Percentiles rank a stretch among this genome's conserved stretches.
Conservation (phyloP, 176 grass and related monocot genomes). For the Cenchrus americanus region DNA sequence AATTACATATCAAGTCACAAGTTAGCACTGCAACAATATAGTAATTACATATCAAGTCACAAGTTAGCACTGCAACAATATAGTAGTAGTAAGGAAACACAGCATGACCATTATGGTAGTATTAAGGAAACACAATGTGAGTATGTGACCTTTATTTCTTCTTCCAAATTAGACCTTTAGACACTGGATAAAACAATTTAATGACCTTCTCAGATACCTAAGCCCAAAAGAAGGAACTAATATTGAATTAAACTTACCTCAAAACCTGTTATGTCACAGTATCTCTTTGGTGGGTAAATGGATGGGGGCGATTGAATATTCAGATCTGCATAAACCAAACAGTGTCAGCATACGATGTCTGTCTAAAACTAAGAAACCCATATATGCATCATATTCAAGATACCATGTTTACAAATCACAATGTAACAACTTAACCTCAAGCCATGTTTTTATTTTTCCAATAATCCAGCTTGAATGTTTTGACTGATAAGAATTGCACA, state of each 20-base stretch:
- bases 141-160: neutral
- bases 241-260: constrained; percentile 59
- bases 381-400: constrained; percentile 14
- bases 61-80: neutral
- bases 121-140: neutral
- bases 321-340: constrained; percentile 62
- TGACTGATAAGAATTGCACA: neutral
- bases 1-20: neutral
- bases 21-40: neutral
- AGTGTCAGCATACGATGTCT: neutral
- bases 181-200: neutral
- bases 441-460: neutral
- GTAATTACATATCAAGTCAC: neutral
- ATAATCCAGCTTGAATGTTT: neutral
- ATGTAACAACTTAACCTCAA: neutral
- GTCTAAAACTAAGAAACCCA: neutral
- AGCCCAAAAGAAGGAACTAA: constrained; percentile 27
- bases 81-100: neutral
- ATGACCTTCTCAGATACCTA: neutral
- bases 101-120: neutral
- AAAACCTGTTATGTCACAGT: constrained; percentile 95
- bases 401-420: neutral
- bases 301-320: constrained; percentile 96
- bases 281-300: constrained; percentile 92
- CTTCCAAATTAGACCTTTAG: constrained; percentile 14